phyloP scores from a whole-genome alignment of 192 early-diverging fungal species.

The Lunasporangiospora selenospora region DNA sequence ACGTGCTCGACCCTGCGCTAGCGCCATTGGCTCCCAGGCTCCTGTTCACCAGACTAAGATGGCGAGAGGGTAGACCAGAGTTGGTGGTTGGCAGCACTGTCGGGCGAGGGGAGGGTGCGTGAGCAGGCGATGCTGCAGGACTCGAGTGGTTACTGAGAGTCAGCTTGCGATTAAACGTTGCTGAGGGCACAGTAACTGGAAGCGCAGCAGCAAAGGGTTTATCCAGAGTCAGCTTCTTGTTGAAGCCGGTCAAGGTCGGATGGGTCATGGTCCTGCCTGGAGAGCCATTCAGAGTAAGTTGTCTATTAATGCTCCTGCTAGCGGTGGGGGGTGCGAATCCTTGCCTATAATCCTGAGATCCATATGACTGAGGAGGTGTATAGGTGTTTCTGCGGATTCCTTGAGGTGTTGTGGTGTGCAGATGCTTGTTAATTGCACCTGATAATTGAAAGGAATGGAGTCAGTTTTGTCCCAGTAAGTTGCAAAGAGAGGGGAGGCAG shows the following conservation, averaged over 20 bases:
- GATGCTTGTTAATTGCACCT: conserved; percentile 47
- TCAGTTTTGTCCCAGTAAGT: too few species aligned
- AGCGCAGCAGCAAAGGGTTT: too few species aligned
- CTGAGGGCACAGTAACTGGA: too few species aligned
- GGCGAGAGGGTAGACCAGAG: conserved; percentile 3
- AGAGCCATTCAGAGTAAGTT: too few species aligned
- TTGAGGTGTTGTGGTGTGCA: conserved; percentile 5
- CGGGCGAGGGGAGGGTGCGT: background rate
- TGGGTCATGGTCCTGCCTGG: too few species aligned
- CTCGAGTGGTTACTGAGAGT: conserved; percentile 25
- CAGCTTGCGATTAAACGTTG: conserved; percentile 36
- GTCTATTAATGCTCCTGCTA: background rate
- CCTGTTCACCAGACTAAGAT: conserved; percentile 26
- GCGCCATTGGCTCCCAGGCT: too few species aligned
- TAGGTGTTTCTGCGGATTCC: conserved; percentile 1
- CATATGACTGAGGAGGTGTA: too few species aligned
- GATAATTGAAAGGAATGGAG: background rate
- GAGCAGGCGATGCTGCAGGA: background rate
- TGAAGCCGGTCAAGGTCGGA: too few species aligned
- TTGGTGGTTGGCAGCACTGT: background rate
- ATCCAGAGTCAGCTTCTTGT: too few species aligned
- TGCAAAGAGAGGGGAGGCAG: too few species aligned
- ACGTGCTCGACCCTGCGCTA: background rate
- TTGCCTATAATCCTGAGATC: background rate
- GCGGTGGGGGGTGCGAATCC: background rate